These are phyloP conservation scores for Euphorbia pulcherrima DNA, from an alignment of 345 rosid species.

Conservation along the genomic window DNA sequence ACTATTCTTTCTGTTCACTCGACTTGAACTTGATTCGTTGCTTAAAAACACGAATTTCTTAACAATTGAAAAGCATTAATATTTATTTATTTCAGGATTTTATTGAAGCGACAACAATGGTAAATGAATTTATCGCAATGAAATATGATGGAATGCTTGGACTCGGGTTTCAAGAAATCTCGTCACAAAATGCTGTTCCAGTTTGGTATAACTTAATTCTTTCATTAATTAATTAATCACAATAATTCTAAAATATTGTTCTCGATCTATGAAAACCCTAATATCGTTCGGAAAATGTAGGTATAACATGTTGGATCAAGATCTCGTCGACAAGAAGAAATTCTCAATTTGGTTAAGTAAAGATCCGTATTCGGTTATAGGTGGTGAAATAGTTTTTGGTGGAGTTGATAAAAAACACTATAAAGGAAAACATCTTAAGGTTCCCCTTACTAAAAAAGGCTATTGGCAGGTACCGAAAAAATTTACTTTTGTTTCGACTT, in stretches of 20 bases:
- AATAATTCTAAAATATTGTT: neutral
- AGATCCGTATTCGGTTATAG: constrained; percentile 39
- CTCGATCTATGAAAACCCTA: too few species aligned
- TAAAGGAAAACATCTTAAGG: constrained; percentile 67
- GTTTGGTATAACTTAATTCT: constrained; percentile 43
- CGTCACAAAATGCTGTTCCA: constrained; percentile 61
- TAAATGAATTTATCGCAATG: constrained; percentile 48
- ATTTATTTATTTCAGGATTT: constrained; percentile 40
- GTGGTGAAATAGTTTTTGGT: constrained; percentile 85
- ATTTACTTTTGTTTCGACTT: neutral
- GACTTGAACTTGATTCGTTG: too few species aligned
- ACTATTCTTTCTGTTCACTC: too few species aligned
- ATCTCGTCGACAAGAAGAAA: constrained; percentile 45
- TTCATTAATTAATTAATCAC: constrained; percentile 2
- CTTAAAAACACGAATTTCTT: too few species aligned
- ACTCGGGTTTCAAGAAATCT: constrained; percentile 72
- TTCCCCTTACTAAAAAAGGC: constrained; percentile 63
- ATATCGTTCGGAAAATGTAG: constrained; percentile 35
- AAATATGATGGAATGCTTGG: constrained; percentile 83
- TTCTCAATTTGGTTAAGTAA: constrained; percentile 82
- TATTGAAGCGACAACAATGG: constrained; percentile 66
- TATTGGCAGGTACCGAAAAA: constrained; percentile 64
- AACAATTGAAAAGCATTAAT: neutral
- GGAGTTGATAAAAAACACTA: constrained; percentile 61
- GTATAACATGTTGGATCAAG: constrained; percentile 67